Evolutionary conservation across 345 rosid species (phyloP).

Genomic region (Aethionema arabicum): DNA sequence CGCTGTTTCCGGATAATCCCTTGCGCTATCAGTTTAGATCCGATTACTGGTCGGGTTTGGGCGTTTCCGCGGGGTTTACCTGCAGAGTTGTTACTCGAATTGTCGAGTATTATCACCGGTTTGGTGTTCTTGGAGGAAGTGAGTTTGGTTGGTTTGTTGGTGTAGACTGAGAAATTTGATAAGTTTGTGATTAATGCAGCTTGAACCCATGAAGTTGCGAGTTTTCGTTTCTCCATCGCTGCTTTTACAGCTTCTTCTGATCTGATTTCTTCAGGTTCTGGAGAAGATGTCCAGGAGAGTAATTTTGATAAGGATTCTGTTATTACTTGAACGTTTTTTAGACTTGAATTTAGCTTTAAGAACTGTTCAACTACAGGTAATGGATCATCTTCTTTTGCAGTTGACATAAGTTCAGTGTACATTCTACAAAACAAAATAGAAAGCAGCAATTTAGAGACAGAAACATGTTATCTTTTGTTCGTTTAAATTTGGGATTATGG

Average conservation of each 20-base stretch:
- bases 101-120: conserved; percentile 59
- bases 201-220: conserved; percentile 83
- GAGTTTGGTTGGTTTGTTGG: conserved; percentile 44
- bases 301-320: conserved; percentile 66
- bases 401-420: conserved; percentile 64
- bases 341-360: conserved; percentile 63
- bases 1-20: conserved; percentile 61
- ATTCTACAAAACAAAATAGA: conserved; percentile 45
- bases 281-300: conserved; percentile 43
- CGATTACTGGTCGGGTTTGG: conserved; percentile 51
- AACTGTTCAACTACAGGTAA: conserved; percentile 86
- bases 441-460: conserved; percentile 8
- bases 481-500: no score
- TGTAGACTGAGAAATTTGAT: conserved; percentile 69
- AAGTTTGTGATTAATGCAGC: conserved; percentile 82
- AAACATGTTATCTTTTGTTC: not conserved
- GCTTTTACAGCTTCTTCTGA: conserved; percentile 71
- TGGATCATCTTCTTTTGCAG: conserved; percentile 88
- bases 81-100: conserved; percentile 43
- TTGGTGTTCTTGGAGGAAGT: conserved; percentile 40
- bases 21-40: conserved; percentile 71
- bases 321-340: conserved; percentile 51
- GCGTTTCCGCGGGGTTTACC: conserved; percentile 45
- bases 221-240: conserved; percentile 58
- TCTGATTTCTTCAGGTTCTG: conserved; percentile 51